Percentiles rank a stretch among this genome's conserved stretches.
phyloP scores from a whole-genome alignment of 495 filamentous ascomycete genomes.

The Penicillium desertorum region DNA sequence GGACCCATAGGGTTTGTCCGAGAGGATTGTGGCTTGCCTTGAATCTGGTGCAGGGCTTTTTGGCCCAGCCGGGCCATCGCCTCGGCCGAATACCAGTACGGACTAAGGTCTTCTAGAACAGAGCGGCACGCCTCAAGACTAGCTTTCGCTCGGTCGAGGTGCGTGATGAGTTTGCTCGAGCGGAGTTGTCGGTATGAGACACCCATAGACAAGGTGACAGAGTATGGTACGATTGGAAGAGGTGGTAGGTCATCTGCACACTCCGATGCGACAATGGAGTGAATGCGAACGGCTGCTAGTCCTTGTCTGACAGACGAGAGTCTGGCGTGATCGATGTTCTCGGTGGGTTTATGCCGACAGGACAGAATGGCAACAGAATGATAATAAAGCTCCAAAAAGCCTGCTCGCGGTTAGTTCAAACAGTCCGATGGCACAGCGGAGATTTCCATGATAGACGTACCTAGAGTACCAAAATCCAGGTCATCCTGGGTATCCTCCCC shows the following conservation, averaged over 20 bases:
- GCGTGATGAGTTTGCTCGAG: slow-evolving; percentile 62
- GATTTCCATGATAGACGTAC: slow-evolving; percentile 16
- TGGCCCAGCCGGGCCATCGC: slow-evolving; percentile 59
- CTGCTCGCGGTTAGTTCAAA: slow-evolving; percentile 30
- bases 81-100: slow-evolving; percentile 62
- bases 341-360: slow-evolving; percentile 45
- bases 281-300: slow-evolving; percentile 63
- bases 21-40: slow-evolving; percentile 13
- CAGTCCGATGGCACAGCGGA: background rate
- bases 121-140: slow-evolving; percentile 59
- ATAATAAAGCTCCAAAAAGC: slow-evolving; percentile 66
- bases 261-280: slow-evolving; percentile 58
- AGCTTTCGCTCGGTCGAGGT: slow-evolving; percentile 58
- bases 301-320: slow-evolving; percentile 61
- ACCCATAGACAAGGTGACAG: slow-evolving; percentile 63
- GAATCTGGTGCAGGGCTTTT: slow-evolving; percentile 39
- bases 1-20: background rate
- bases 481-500: slow-evolving; percentile 42
- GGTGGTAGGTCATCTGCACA: slow-evolving; percentile 53
- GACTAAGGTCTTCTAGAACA: slow-evolving; percentile 54
- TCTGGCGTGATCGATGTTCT: slow-evolving; percentile 31
- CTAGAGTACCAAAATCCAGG: slow-evolving; percentile 33
- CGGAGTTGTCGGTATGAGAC: slow-evolving; percentile 72
- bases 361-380: slow-evolving; percentile 67
- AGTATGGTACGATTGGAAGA: slow-evolving; percentile 68